Conservation (phyloP, 1,139 yeast genomes). For the Taiozyma sp. region DNA sequence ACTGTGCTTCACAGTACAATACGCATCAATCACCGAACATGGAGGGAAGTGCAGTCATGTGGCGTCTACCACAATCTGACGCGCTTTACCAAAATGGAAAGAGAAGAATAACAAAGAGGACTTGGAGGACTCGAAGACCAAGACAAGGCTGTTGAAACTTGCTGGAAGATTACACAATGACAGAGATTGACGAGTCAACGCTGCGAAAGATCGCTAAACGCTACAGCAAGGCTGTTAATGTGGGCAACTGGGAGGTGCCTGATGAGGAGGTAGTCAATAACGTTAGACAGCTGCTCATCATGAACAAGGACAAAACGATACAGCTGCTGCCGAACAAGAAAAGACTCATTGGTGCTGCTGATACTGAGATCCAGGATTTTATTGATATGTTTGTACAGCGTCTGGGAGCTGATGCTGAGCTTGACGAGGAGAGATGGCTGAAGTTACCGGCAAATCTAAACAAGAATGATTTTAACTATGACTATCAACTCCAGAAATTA, state of each 20-base stretch:
- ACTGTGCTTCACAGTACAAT: too few relatives aligned
- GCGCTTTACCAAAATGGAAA: not conserved
- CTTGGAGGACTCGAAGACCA: not conserved
- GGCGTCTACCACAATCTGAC: not conserved
- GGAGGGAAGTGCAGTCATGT: not conserved
- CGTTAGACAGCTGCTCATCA: conserved; percentile 5
- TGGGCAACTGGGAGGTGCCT: conserved; percentile 14
- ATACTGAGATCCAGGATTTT: conserved; percentile 8
- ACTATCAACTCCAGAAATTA: conserved; percentile 16
- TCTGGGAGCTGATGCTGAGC: conserved; percentile 1
- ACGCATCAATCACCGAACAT: too few relatives aligned
- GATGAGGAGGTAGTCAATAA: conserved; percentile 1
- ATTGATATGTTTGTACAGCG: conserved; percentile 10
- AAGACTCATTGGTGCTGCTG: conserved; percentile 5
- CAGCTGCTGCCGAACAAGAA: conserved; percentile 7
- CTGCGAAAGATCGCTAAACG: conserved; percentile 10
- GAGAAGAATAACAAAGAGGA: too few relatives aligned
- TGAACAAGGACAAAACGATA: conserved; percentile 13
- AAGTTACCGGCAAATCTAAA: conserved; percentile 13
- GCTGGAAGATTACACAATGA: not conserved
- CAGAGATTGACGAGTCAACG: conserved; percentile 8
- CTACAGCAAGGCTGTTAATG: conserved; percentile 2
- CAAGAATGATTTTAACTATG: conserved; percentile 15
- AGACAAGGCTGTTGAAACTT: not conserved
- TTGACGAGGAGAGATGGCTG: not conserved